Percentiles rank a stretch among this genome's conserved stretches.
phyloP scores from a whole-genome alignment of 2,329 filamentous ascomycete genomes.

The Dendrostoma leiphaemia region DNA sequence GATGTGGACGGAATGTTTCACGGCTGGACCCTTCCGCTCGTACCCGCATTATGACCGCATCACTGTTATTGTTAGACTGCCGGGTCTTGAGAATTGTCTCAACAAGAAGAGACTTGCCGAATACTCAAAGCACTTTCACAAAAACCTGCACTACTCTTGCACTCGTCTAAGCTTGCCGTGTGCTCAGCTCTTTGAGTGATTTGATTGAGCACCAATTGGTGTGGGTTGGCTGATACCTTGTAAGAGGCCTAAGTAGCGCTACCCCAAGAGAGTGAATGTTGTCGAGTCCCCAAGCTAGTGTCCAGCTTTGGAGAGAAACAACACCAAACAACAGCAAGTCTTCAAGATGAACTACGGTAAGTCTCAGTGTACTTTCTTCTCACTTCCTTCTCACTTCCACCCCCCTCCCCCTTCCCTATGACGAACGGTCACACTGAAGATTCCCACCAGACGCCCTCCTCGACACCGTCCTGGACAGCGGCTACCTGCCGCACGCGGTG shows the following conservation, averaged over 20 bases:
- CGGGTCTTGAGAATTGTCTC: not conserved
- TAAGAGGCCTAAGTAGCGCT: no score
- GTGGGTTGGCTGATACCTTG: no score
- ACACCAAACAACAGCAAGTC: not conserved
- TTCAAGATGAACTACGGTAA: conserved; percentile 21
- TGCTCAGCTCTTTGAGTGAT: not conserved
- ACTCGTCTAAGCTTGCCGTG: not conserved
- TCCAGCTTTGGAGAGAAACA: no score
- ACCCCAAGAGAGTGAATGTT: no score
- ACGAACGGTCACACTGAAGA: not conserved
- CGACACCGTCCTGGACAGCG: conserved; percentile 61
- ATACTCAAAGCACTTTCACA: not conserved
- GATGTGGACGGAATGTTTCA: conserved; percentile 7
- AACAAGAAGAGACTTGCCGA: not conserved
- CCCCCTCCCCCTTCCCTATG: not conserved
- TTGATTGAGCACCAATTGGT: not conserved
- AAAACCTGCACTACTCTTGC: not conserved
- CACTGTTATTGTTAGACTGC: conserved; percentile 1
- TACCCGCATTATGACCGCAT: conserved; percentile 14
- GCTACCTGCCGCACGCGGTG: conserved; percentile 61
- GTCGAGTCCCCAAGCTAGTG: no score
- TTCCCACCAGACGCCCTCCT: conserved; percentile 8
- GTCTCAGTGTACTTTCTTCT: not conserved
- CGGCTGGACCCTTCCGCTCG: conserved; percentile 8
- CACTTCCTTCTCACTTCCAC: not conserved